These are phyloP conservation scores for Lichenothelia convexa DNA, from an alignment of 495 filamentous ascomycete genomes.

Conservation along the genomic window DNA sequence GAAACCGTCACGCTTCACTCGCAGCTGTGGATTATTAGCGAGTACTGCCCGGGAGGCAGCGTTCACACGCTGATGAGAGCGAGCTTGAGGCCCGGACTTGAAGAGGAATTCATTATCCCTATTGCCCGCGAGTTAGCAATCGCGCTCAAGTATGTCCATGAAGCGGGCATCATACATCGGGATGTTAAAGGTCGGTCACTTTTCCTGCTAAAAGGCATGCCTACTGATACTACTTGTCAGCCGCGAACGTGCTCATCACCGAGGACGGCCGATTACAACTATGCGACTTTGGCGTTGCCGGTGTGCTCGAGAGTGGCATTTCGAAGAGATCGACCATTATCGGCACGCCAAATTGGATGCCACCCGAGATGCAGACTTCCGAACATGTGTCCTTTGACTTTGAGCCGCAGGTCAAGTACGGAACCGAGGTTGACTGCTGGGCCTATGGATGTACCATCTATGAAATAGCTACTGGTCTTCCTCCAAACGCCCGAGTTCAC, in stretches of 20 bases:
- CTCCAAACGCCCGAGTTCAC: constrained; percentile 38
- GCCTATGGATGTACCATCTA: constrained; percentile 80
- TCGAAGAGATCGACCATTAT: constrained; percentile 88
- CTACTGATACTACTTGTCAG: constrained; percentile 18
- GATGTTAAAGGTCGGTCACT: constrained; percentile 65
- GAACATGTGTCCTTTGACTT: constrained; percentile 13
- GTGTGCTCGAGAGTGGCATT: constrained; percentile 59
- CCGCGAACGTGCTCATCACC: constrained; percentile 76
- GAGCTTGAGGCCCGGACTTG: constrained; percentile 27
- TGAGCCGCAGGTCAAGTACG: constrained; percentile 31
- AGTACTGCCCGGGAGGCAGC: constrained; percentile 89
- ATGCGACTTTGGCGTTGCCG: constrained; percentile 92
- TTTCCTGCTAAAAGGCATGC: neutral
- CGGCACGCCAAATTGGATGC: constrained; percentile 94
- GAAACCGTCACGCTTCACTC: constrained; percentile 74
- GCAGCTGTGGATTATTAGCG: constrained; percentile 87
- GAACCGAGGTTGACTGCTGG: constrained; percentile 77
- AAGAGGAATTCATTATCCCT: constrained; percentile 78
- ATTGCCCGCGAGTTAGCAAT: constrained; percentile 76
- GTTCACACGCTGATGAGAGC: constrained; percentile 64
- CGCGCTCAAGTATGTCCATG: constrained; percentile 71
- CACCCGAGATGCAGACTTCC: constrained; percentile 55
- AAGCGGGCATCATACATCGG: constrained; percentile 83
- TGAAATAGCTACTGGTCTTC: constrained; percentile 79
- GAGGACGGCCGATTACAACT: constrained; percentile 77